Evolutionary conservation across 129 eudicot genomes (phyloP).

Genomic region (Smallanthus sonchifolius): DNA sequence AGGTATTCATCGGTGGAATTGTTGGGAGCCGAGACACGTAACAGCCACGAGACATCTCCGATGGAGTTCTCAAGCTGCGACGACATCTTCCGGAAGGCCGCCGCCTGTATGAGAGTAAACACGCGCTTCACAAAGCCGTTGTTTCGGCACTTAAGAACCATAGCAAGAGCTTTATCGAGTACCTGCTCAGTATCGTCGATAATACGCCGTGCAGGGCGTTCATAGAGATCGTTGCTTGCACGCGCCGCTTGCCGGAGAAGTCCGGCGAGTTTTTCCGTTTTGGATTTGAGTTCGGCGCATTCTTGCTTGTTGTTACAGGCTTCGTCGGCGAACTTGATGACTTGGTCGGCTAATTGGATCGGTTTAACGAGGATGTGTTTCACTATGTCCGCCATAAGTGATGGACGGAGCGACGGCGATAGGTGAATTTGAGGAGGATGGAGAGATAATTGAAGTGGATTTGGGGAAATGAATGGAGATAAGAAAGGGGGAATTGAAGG

Average conservation of each 20-base stretch:
- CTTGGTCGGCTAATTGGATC: constrained; percentile 3
- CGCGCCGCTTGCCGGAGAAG: constrained; percentile 52
- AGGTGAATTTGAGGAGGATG: background rate
- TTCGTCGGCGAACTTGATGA: constrained; percentile 33
- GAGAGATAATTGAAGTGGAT: background rate
- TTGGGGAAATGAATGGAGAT: background rate
- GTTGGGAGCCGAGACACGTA: constrained; percentile 42
- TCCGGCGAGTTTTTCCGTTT: constrained; percentile 40
- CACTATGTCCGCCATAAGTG: background rate
- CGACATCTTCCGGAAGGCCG: constrained; percentile 37
- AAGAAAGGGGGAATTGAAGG: background rate
- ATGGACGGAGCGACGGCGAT: background rate
- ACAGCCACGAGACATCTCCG: constrained; percentile 41
- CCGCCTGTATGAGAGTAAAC: constrained; percentile 36
- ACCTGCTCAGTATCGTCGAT: constrained; percentile 47
- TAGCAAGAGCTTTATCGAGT: constrained; percentile 29
- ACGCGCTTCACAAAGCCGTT: constrained; percentile 37
- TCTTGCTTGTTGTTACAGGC: constrained; percentile 36
- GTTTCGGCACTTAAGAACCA: constrained; percentile 32
- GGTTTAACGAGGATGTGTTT: background rate
- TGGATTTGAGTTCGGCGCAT: constrained; percentile 44
- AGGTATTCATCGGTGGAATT: constrained; percentile 33
- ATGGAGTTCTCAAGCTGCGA: constrained; percentile 40
- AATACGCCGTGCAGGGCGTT: constrained; percentile 44
- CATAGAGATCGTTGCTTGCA: constrained; percentile 45